phyloP scores from a whole-genome alignment of 2,329 filamentous ascomycete genomes.

The Periconia sp. region DNA sequence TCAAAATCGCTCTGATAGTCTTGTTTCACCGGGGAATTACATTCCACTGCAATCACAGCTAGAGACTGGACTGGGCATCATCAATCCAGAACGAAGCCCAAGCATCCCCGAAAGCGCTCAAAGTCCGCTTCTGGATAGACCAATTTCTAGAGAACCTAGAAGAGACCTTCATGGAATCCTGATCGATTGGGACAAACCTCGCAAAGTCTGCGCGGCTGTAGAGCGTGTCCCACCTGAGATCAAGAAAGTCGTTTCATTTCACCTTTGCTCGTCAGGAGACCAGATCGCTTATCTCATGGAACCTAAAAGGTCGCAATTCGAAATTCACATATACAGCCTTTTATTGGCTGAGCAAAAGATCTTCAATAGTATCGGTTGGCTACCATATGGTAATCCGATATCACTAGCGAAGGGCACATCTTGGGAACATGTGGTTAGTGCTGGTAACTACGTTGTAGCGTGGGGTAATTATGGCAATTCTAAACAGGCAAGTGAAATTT shows the following conservation, averaged over 20 bases:
- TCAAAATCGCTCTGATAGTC: neutral
- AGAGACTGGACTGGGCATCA: neutral
- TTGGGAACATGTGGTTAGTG: neutral
- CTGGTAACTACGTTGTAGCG: neutral
- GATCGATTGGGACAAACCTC: constrained; percentile 1
- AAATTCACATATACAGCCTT: neutral
- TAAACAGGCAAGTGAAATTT: constrained; percentile 3
- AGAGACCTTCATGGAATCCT: constrained; percentile 1
- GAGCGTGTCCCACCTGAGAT: neutral
- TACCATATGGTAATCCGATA: neutral
- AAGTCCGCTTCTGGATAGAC: neutral
- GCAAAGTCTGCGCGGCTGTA: neutral
- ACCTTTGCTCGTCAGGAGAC: constrained; percentile 3
- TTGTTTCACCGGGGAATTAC: neutral
- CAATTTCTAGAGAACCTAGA: neutral
- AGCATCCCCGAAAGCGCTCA: neutral
- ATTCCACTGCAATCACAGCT: neutral
- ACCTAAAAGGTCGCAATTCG: neutral
- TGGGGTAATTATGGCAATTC: neutral
- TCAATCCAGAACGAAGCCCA: neutral
- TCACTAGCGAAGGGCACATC: neutral
- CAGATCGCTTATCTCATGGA: constrained; percentile 6
- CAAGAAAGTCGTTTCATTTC: neutral
- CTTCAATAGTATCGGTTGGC: neutral
- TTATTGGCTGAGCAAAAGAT: neutral